phyloP scores from a whole-genome alignment of 371 early-diverging fungal species.

The Enterospora canceri region DNA sequence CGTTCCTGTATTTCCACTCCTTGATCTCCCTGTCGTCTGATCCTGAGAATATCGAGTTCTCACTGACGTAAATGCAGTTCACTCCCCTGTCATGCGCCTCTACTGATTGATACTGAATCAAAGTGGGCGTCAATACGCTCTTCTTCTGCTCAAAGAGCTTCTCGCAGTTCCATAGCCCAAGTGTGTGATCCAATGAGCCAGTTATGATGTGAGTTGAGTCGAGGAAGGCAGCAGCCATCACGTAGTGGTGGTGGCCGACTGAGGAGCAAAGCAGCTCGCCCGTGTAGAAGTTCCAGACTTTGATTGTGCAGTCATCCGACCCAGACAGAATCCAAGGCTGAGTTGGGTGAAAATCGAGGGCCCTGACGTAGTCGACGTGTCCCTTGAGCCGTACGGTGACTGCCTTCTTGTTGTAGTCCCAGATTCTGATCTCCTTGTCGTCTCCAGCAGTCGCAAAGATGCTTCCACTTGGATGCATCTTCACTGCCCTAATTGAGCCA shows the following conservation, averaged over 20 bases:
- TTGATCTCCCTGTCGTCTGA: slow-evolving; percentile 93
- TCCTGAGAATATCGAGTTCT: slow-evolving; percentile 79
- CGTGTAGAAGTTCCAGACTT: slow-evolving; percentile 99
- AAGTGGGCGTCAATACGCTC: slow-evolving; percentile 77
- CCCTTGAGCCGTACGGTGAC: slow-evolving; percentile 83
- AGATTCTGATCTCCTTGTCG: slow-evolving; percentile 95
- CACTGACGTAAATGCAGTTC: slow-evolving; percentile 85
- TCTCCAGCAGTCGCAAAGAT: slow-evolving; percentile 95
- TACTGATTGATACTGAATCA: slow-evolving; percentile 82
- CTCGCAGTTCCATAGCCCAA: slow-evolving; percentile 92
- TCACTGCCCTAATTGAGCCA: slow-evolving; percentile 88
- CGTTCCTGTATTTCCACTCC: slow-evolving; percentile 86
- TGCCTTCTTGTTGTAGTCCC: slow-evolving; percentile 86
- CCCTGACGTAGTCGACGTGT: slow-evolving; percentile 92
- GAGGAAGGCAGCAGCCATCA: slow-evolving; percentile 94
- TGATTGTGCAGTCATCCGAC: slow-evolving; percentile 94
- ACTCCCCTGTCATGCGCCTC: slow-evolving; percentile 96
- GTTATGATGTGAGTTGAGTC: slow-evolving; percentile 89
- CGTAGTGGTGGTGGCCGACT: slow-evolving; percentile 95
- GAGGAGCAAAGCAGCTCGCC: slow-evolving; percentile 82
- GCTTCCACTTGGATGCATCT: slow-evolving; percentile 88
- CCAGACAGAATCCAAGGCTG: slow-evolving; percentile 88
- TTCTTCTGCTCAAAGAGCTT: slow-evolving; percentile 59
- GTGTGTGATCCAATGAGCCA: slow-evolving; percentile 87
- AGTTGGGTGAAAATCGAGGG: slow-evolving; percentile 89